Evolutionary conservation across 352 stramenopile genomes (phyloP), one percentile per base, ranked within the genome.

Genomic region (Phytophthora tentaculata): DNA sequence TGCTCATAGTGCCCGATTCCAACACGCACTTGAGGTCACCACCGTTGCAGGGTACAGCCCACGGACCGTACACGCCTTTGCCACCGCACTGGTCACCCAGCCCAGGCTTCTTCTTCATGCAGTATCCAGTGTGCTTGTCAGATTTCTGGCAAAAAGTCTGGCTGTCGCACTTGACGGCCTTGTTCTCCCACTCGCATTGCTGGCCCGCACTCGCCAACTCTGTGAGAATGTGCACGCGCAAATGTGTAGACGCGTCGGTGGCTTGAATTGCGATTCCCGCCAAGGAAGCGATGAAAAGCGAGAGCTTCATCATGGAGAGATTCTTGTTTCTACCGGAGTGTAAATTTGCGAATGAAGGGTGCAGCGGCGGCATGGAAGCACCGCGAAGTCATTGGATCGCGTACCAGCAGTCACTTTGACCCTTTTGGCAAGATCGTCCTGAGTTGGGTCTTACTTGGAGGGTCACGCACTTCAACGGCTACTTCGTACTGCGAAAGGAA

Each of bases 71-170:
- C 24, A 20, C 44, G 3, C 20, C 49, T n/a, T 60, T 57, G 22
- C 66, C 66, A 14, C 59, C 66, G 32, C 66, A 74, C 41, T 69
- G 54, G 8, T 74, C 66, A 2, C 55, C 41, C n/a, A 53, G 22
- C n/a, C 29, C 61, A 7, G 66, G 66, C 16, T 24, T 52, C 55
- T 57, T 56, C 39, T 64, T 65, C 24, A 64, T 17, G 49, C 66
- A 74, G 47, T 52, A 65, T 26, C 66, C 60, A 22, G 37, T 61
- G 54, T 57, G 39, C 19, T 68, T 61, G 41, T 62, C 41, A 6
- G 43, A 35, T 22, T 67, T 41, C 22, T 67, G 35, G 14, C 35
- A 43, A 6, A 43, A 43, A 12, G 35, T 43, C 35, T n/a, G 12
- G 14, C 35, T 43, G 35, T 43, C 35, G 35, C 35, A 43, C 35